Evolutionary conservation across 2,329 filamentous ascomycete genomes (phyloP).

Genomic region (Cercospora sesami): DNA sequence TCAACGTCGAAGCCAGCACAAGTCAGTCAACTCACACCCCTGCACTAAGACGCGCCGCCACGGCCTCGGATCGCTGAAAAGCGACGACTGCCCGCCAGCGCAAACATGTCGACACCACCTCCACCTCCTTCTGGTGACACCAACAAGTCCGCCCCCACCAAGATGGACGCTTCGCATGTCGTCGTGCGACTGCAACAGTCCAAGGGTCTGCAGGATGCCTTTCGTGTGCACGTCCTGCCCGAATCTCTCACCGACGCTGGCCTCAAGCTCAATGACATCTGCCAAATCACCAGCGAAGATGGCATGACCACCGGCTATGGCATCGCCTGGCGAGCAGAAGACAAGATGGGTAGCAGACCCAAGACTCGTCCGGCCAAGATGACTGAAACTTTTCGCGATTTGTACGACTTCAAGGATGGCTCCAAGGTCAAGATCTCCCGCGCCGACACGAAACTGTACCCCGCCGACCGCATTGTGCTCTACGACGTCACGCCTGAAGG

Average conservation of each 20-base stretch:
- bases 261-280: conserved; percentile 60
- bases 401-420: conserved; percentile 69
- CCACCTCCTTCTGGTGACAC: neutral
- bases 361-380: conserved; percentile 68
- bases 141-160: neutral
- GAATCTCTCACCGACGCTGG: conserved; percentile 57
- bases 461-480: conserved; percentile 60
- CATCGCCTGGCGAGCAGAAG: conserved; percentile 62
- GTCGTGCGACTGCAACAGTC: conserved; percentile 51
- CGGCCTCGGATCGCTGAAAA: neutral
- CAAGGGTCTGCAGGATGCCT: conserved; percentile 53
- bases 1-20: neutral
- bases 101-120: conserved; percentile 2
- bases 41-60: neutral
- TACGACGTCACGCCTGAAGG: conserved; percentile 55
- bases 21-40: neutral
- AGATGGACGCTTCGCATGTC: conserved; percentile 42
- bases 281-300: conserved; percentile 51
- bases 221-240: conserved; percentile 59
- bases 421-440: conserved; percentile 65
- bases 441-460: conserved; percentile 53
- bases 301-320: conserved; percentile 53
- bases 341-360: conserved; percentile 55
- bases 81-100: neutral
- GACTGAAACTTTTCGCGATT: conserved; percentile 70